Base-by-base conservation (phyloP, 1,284 basidiomycete genomes). In the Irpex sp. region DNA sequence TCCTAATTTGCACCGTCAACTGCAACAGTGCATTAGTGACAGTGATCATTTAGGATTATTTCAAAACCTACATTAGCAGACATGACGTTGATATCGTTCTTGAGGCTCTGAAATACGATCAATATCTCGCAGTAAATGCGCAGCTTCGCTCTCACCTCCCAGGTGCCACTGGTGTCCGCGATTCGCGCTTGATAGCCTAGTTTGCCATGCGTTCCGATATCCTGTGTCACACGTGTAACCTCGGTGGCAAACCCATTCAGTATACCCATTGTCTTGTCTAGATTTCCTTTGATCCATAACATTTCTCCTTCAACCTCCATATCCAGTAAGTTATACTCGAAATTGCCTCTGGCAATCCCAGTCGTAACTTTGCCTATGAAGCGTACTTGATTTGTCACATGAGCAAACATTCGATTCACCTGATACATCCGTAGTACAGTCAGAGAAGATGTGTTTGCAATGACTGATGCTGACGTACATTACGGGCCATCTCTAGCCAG, bases 261-360 rank as follows among this genome's bases (percentile, higher is more conserved):
- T 68, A 96, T 93, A 72, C 93, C 89, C 69, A 95, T 89, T 93
- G 94, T 95, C 9, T 88, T 88, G 72, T 94, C 94, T 71, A 94
- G 89, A 0, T 91, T 94, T 63, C 89, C 82, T 76, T 94, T 92
- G 74, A 94, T 78, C 1, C 89, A 87, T 3, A 89, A 85, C 87
- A 94, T 94, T 75, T 98, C 96, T 61, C 95, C 97, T 77, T 97
- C 94, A 59, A 95, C 96, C 65, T 90, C 85, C 69, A 96, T 95
- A 70, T 86, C 87, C 65, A 96, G 92, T 80, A 26, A 26, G 26
- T 95, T 95, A 76, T 94, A 92, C 0, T 90, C 90, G 77, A 97
- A 81, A 73, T 97, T 93, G 60, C 94, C 94, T 59, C 86, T 83
- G 33, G 95, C 94, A 54, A 97, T 95, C 11, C 95, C 94, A 0